phyloP scores from a whole-genome alignment of 1,139 yeast species.

The Candida tropicalis region DNA sequence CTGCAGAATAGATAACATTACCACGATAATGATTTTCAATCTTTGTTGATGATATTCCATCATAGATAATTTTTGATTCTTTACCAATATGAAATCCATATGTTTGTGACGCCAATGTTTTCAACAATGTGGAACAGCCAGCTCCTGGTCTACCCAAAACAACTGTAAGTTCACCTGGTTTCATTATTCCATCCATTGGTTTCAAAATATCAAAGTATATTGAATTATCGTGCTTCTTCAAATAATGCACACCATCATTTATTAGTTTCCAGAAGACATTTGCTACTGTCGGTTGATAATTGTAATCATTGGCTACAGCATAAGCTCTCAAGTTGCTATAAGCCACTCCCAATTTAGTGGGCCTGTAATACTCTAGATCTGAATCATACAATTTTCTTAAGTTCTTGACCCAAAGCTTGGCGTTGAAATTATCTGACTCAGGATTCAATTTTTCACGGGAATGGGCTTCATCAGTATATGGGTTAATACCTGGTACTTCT shows the following conservation, averaged over 20 bases:
- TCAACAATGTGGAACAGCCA: conserved; percentile 37
- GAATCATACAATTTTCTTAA: conserved; percentile 51
- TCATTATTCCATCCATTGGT: conserved; percentile 35
- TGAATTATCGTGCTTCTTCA: conserved; percentile 3
- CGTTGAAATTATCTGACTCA: conserved; percentile 17
- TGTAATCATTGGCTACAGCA: conserved; percentile 78
- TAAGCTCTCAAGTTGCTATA: conserved; percentile 69
- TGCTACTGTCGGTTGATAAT: conserved; percentile 72
- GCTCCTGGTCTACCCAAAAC: conserved; percentile 42
- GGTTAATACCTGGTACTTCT: conserved; percentile 52
- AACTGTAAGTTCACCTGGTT: conserved; percentile 38
- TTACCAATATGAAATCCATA: conserved; percentile 55
- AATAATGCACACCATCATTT: conserved; percentile 10
- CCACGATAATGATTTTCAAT: conserved; percentile 48
- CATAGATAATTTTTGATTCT: conserved; percentile 35
- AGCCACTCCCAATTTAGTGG: conserved; percentile 65
- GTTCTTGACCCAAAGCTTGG: conserved; percentile 71
- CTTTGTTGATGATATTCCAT: conserved; percentile 38
- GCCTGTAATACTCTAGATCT: conserved; percentile 68
- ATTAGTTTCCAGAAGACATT: conserved; percentile 43
- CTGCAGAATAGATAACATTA: conserved; percentile 59
- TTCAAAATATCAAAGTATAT: conserved; percentile 29
- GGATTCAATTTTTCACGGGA: conserved; percentile 14
- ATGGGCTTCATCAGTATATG: conserved; percentile 23
- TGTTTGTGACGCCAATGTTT: conserved; percentile 37